A percentile compares a stretch with the other conserved stretches of the same genome.
These are phyloP conservation scores for Ambrosia hybrid DNA, from an alignment of 140 eudicot genomes.

Conservation along the genomic window DNA sequence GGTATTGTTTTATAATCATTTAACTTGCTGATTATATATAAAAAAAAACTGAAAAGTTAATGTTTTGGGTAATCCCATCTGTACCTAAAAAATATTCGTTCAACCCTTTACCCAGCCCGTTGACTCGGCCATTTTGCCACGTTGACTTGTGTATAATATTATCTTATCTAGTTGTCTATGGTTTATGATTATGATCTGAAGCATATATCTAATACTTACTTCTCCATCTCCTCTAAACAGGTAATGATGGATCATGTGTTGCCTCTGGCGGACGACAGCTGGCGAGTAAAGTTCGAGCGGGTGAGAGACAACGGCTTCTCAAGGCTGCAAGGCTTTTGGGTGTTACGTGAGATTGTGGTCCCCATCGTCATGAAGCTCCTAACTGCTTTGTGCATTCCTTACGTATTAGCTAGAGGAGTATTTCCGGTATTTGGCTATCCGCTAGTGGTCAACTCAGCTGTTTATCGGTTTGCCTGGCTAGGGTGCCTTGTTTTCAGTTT, in stretches of 20 bases:
- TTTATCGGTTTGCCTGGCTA: slow-evolving; percentile 88
- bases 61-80: too few species aligned
- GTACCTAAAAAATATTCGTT: too few species aligned
- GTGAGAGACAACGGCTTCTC: slow-evolving; percentile 91
- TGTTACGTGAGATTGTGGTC: slow-evolving; percentile 81
- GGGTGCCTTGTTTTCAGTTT: slow-evolving; percentile 81
- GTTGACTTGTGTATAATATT: too few species aligned
- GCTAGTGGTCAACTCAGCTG: slow-evolving; percentile 80
- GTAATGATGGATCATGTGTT: slow-evolving; percentile 88
- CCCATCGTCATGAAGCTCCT: slow-evolving; percentile 90
- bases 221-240: slow-evolving; percentile 28
- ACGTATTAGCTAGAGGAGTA: slow-evolving; percentile 78
- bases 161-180: too few species aligned
- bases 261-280: slow-evolving; percentile 73
- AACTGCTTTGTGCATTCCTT: slow-evolving; percentile 91
- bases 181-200: too few species aligned
- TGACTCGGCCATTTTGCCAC: too few species aligned
- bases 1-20: too few species aligned
- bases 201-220: too few species aligned
- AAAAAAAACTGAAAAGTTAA: too few species aligned
- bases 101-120: too few species aligned
- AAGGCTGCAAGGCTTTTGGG: slow-evolving; percentile 87
- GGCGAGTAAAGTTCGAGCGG: slow-evolving; percentile 90
- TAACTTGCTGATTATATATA: too few species aligned
- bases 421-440: slow-evolving; percentile 93